Evolutionary conservation across 1,284 basidiomycete genomes (phyloP).

Genomic region (Malassezia obtusa): DNA sequence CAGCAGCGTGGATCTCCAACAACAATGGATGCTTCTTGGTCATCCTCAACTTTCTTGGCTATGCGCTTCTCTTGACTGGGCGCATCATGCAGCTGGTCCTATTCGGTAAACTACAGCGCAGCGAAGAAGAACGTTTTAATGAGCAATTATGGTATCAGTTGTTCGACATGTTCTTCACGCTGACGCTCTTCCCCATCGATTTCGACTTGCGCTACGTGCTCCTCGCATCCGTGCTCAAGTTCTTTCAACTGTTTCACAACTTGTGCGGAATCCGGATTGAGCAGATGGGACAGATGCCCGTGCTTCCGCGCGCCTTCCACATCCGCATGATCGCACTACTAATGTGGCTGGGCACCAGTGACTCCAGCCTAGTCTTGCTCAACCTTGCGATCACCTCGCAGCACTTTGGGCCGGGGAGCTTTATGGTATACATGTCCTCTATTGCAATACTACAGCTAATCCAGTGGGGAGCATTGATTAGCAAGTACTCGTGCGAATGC

Average conservation of each 20-base stretch:
- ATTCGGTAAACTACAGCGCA: constrained; percentile 77
- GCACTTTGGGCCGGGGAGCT: constrained; percentile 53
- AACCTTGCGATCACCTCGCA: constrained; percentile 53
- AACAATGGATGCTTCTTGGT: constrained; percentile 57
- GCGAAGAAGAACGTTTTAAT: constrained; percentile 64
- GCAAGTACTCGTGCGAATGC: constrained; percentile 75
- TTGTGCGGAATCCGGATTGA: constrained; percentile 86
- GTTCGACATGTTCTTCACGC: constrained; percentile 1
- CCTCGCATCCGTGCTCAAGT: constrained; percentile 83
- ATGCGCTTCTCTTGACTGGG: constrained; percentile 65
- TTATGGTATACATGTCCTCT: constrained; percentile 64
- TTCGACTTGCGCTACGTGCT: not conserved
- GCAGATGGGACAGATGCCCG: constrained; percentile 86
- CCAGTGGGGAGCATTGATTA: constrained; percentile 64
- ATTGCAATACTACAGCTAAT: constrained; percentile 49
- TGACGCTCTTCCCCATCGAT: not conserved
- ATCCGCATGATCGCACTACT: constrained; percentile 67
- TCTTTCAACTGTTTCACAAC: constrained; percentile 97
- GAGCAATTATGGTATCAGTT: not conserved
- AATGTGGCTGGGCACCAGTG: constrained; percentile 60
- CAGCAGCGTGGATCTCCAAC: constrained; percentile 80
- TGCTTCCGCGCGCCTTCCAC: constrained; percentile 72
- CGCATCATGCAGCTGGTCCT: constrained; percentile 74
- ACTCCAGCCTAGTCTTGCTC: constrained; percentile 63
- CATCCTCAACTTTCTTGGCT: constrained; percentile 81